Base-by-base conservation (phyloP, 2,329 filamentous ascomycete genomes). In the Akanthomyces muscarius region DNA sequence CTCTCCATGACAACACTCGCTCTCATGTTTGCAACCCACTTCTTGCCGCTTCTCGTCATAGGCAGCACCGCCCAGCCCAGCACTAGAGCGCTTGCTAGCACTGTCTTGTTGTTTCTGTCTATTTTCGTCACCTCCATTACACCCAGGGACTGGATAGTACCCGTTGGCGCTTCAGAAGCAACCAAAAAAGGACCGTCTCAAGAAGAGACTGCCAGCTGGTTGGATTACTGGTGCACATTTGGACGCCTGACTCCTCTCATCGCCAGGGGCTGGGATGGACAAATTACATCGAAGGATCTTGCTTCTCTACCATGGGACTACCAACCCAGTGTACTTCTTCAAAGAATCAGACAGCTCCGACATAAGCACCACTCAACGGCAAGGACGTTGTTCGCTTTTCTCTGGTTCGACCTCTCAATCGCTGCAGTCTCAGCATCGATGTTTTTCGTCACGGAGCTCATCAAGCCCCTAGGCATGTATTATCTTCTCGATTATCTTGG, bases 391-490 rank as follows among this genome's bases (percentile, higher is more conserved):
- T n/a, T 45, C 16, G 53, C 53, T 13, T 56, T 56, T 45, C 14
- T 56, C 7, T 56, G 53, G 53, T 21, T 30, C 14, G 53, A 51
- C 79, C 1, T 54, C 65, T 4, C 64, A 18, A 45, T 71, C 16
- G 80, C 80, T 76, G 63, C 71, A 14, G 30, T 71, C 33, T 77
- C 70, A 66, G 68, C 71, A 18, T 67, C 67, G 3, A 63, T 68
- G 1, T 68, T 71, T 8, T 76, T 72, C 66, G 58, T 70, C 11
- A 63, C 76, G 13, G 80, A 82, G 64, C 71, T 80, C 33, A 64
- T 81, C 41, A 72, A 78, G 0, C 80, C 80, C 0, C 78, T 78
- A 55, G 77, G 76, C 5, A 74, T 82, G 70, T 79, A 81, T 66
- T 73, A 77, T 30, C 53, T 56, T 33, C 38, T 56, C 10, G 41